A percentile compares a stretch with the other conserved stretches of the same genome.
These are phyloP conservation scores for Beta corolliflora DNA, from an alignment of 179 eudicot genomes.

Conservation along the genomic window DNA sequence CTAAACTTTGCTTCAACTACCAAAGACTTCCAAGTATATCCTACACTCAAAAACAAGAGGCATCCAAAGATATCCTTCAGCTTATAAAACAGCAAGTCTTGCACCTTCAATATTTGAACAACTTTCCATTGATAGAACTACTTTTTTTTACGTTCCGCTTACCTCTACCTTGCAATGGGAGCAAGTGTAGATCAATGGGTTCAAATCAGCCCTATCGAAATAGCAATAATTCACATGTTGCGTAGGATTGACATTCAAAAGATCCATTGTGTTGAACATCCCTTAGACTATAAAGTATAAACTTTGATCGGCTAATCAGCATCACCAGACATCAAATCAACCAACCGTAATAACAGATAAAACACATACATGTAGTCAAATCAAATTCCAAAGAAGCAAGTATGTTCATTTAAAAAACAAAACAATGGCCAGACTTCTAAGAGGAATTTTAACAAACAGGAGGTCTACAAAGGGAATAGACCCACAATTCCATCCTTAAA, in stretches of 20 bases:
- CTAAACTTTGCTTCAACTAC: constrained; percentile 61
- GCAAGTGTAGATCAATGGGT: constrained; percentile 25
- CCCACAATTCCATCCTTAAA: too few relatives aligned
- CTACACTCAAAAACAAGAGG: constrained; percentile 36
- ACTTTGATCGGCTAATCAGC: too few relatives aligned
- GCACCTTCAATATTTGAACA: too few relatives aligned
- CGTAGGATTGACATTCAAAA: constrained; percentile 31
- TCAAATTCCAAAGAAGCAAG: background rate
- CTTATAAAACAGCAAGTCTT: background rate
- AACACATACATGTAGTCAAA: background rate
- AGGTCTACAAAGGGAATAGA: constrained; percentile 23
- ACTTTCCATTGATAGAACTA: background rate
- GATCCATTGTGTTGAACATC: constrained; percentile 41
- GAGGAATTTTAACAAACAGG: constrained; percentile 45
- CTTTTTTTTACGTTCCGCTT: too few relatives aligned
- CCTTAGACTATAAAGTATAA: background rate
- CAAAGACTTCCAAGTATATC: constrained; percentile 43
- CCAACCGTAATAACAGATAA: constrained; percentile 5
- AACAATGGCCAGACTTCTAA: background rate
- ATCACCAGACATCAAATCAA: constrained; percentile 7
- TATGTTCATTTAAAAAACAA: background rate
- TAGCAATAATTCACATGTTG: constrained; percentile 39
- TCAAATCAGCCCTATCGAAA: constrained; percentile 34
- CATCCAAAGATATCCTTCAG: background rate
- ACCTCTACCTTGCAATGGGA: constrained; percentile 41